These are phyloP conservation scores for Coniella vitis DNA, from an alignment of 2,329 filamentous ascomycete species.

Conservation along the genomic window DNA sequence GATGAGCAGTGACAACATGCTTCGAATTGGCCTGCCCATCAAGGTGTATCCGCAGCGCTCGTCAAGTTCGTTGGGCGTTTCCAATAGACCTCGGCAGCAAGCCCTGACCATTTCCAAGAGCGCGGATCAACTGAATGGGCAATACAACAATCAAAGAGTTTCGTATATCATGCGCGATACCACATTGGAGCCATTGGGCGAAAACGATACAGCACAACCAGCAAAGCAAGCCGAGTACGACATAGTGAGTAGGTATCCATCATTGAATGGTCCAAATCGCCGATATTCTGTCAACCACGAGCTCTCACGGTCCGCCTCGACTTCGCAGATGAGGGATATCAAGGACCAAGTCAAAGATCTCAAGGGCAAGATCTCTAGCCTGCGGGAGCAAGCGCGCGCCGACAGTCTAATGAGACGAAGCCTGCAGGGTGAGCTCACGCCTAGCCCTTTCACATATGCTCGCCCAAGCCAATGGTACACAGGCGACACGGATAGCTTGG, in stretches of 20 bases:
- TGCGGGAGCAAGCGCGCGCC: conserved; percentile 71
- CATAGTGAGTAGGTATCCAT: conserved; percentile 23
- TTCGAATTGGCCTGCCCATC: conserved; percentile 37
- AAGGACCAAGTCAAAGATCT: conserved; percentile 81
- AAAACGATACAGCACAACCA: conserved; percentile 37
- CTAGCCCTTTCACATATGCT: conserved; percentile 73
- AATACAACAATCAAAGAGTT: conserved; percentile 24
- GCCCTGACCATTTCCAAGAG: conserved; percentile 37
- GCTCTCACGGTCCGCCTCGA: conserved; percentile 61
- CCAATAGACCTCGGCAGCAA: conserved; percentile 49
- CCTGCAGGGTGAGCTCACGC: conserved; percentile 65
- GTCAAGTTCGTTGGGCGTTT: conserved; percentile 55
- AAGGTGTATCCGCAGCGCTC: conserved; percentile 47
- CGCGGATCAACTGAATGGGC: conserved; percentile 32
- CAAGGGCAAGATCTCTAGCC: conserved; percentile 74
- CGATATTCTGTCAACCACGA: conserved; percentile 37
- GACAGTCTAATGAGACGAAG: conserved; percentile 74
- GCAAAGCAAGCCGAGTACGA: neutral
- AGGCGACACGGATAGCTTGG: conserved; percentile 11
- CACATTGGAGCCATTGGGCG: conserved; percentile 44
- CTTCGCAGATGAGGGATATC: conserved; percentile 64
- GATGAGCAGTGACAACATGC: conserved; percentile 54
- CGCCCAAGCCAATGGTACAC: conserved; percentile 47
- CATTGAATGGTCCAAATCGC: conserved; percentile 39
- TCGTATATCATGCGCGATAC: conserved; percentile 33